Percentiles rank a stretch among this genome's conserved stretches.
Evolutionary conservation across 352 stramenopile species (phyloP).

Genomic region (Pythium pyrilobum): DNA sequence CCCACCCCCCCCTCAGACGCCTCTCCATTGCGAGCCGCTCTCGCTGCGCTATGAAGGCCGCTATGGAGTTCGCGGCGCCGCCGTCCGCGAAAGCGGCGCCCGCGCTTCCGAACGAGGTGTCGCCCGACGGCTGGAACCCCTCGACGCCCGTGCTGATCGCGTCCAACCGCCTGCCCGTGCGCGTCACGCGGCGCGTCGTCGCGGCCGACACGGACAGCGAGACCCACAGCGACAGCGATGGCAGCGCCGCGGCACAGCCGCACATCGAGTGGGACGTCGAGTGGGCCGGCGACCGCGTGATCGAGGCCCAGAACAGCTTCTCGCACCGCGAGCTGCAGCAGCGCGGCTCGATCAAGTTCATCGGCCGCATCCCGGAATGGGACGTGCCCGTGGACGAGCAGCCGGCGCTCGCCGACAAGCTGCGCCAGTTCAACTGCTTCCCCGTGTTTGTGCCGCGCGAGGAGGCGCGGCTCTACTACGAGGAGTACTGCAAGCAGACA

Average conservation of each 20-base stretch:
- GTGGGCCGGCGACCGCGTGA: slow-evolving; percentile 69
- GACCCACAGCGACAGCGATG: background rate
- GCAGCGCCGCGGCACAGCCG: background rate
- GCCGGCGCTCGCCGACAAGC: slow-evolving; percentile 35
- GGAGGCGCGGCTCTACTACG: slow-evolving; percentile 69
- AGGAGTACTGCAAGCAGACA: slow-evolving; percentile 96
- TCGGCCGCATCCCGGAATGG: slow-evolving; percentile 53
- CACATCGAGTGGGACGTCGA: slow-evolving; percentile 43
- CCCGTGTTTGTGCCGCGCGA: slow-evolving; percentile 51
- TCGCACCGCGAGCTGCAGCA: slow-evolving; percentile 69
- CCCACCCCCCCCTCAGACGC: background rate
- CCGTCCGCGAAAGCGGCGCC: background rate
- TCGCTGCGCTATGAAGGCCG: slow-evolving; percentile 7
- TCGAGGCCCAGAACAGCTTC: slow-evolving; percentile 70
- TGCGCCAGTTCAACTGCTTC: slow-evolving; percentile 59
- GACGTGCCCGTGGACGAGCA: slow-evolving; percentile 49
- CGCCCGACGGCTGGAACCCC: slow-evolving; percentile 39
- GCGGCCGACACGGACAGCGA: background rate
- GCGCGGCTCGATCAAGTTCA: slow-evolving; percentile 64
- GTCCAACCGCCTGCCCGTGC: slow-evolving; percentile 60
- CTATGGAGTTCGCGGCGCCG: slow-evolving; percentile 11
- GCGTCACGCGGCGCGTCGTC: slow-evolving; percentile 19
- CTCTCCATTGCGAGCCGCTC: background rate
- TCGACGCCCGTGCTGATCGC: slow-evolving; percentile 68
- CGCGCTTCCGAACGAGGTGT: background rate